Evolutionary conservation across 441 rosid genomes (phyloP).

Genomic region (Macaranga tanarius): DNA sequence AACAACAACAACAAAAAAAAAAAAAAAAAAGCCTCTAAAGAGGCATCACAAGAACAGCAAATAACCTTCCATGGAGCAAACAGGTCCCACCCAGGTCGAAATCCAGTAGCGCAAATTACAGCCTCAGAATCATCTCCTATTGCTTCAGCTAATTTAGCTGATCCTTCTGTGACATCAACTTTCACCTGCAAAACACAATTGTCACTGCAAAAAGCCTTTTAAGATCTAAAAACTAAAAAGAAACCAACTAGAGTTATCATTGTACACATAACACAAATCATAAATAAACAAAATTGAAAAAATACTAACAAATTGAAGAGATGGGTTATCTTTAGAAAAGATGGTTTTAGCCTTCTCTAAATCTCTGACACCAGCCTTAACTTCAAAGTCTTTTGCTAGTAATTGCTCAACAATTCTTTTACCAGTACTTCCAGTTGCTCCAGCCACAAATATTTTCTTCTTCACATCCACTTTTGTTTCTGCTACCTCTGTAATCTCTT

Average conservation of each 20-base stretch:
- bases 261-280: no score
- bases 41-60: neutral
- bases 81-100: slow-evolving; percentile 71
- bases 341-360: slow-evolving; percentile 60
- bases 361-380: slow-evolving; percentile 85
- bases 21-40: neutral
- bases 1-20: no score
- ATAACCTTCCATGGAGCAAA: slow-evolving; percentile 83
- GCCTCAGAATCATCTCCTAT: slow-evolving; percentile 80
- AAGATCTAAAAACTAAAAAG: neutral
- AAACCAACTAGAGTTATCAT: neutral
- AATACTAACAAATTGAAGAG: slow-evolving; percentile 67
- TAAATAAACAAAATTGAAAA: no score
- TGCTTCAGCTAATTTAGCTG: slow-evolving; percentile 75
- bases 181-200: slow-evolving; percentile 52
- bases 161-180: slow-evolving; percentile 81
- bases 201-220: neutral
- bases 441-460: slow-evolving; percentile 79
- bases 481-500: slow-evolving; percentile 28
- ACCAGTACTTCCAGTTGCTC: slow-evolving; percentile 80
- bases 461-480: slow-evolving; percentile 22
- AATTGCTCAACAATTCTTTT: slow-evolving; percentile 80
- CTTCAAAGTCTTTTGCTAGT: slow-evolving; percentile 71
- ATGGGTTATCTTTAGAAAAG: slow-evolving; percentile 49
- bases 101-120: slow-evolving; percentile 84